Conservation (phyloP, 2,329 filamentous ascomycete genomes). For the Calonectria leucothoes region DNA sequence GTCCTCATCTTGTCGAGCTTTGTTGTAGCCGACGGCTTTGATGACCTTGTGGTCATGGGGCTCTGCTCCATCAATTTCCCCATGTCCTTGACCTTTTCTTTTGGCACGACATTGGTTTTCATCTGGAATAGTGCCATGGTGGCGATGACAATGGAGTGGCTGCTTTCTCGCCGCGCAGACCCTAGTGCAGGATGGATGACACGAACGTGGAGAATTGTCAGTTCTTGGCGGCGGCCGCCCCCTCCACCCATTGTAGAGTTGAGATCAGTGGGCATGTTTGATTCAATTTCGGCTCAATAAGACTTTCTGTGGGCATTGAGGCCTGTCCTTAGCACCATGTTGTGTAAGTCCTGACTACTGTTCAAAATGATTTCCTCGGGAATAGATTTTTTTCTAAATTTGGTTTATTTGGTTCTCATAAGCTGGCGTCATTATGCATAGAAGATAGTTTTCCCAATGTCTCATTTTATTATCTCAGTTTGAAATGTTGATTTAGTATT, state of each 20-base stretch:
- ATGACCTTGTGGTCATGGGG: constrained; percentile 13
- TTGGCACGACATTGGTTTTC: constrained; percentile 4
- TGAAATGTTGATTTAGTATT: background rate
- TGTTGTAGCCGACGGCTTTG: constrained; percentile 1
- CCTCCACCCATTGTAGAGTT: background rate
- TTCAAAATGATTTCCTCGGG: no score
- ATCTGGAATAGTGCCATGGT: constrained; percentile 13
- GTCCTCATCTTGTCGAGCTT: constrained; percentile 6
- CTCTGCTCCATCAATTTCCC: background rate
- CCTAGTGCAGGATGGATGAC: background rate
- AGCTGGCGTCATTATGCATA: background rate
- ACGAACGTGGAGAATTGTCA: background rate
- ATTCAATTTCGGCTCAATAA: background rate
- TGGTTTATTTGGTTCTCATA: no score
- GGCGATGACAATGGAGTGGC: constrained; percentile 8
- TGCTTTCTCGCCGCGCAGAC: constrained; percentile 36
- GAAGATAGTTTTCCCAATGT: background rate
- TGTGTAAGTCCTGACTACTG: no score
- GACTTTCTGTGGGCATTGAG: no score
- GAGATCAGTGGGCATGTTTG: background rate
- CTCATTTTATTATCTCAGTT: background rate
- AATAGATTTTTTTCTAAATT: no score
- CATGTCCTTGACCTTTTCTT: constrained; percentile 6
- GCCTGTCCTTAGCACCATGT: no score
- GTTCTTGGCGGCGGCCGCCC: background rate